These are phyloP conservation scores for Davidsoniella neocaledoniae DNA, from an alignment of 2,329 filamentous ascomycete genomes.

Conservation along the genomic window DNA sequence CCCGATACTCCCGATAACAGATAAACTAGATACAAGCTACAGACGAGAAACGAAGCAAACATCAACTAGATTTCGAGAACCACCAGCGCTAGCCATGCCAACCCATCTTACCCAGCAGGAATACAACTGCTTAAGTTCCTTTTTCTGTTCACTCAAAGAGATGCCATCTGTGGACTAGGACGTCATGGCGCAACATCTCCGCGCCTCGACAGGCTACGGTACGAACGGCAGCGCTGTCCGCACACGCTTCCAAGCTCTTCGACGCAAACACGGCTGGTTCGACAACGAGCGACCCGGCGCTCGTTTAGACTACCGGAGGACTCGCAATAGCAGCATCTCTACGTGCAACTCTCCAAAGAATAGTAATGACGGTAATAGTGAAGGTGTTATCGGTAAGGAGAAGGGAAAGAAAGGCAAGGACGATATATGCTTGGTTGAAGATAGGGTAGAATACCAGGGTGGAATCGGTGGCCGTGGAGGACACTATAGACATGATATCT, in stretches of 20 bases:
- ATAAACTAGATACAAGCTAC: background rate
- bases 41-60: background rate
- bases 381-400: background rate
- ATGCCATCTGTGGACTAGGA: conserved; percentile 27
- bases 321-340: background rate
- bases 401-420: background rate
- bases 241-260: conserved; percentile 26
- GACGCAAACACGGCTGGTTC: conserved; percentile 25
- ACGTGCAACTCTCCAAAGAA: background rate
- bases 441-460: no score
- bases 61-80: background rate
- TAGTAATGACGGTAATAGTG: background rate
- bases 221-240: conserved; percentile 27
- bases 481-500: no score
- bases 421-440: background rate
- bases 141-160: conserved; percentile 26
- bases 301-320: background rate
- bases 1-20: no score
- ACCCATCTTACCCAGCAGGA: background rate
- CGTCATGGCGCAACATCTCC: conserved; percentile 21
- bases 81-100: background rate
- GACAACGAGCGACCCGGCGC: conserved; percentile 16
- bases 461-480: background rate
- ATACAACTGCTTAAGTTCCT: conserved; percentile 12
- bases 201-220: conserved; percentile 23